Base-by-base conservation (phyloP, 108 stramenopile species). In the Fistulifera solaris region DNA sequence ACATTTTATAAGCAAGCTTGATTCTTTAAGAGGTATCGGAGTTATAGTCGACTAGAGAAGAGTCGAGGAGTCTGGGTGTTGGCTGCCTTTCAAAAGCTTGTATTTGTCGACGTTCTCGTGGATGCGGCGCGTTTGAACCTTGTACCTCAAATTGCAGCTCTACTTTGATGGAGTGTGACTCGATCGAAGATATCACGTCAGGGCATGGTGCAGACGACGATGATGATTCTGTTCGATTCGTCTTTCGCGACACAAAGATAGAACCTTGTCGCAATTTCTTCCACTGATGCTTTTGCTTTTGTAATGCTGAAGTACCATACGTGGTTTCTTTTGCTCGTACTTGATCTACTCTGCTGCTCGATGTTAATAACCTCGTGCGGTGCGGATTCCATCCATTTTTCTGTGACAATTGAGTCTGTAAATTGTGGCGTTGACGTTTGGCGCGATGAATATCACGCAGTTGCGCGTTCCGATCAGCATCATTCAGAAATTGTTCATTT, bases 331-430 rank as follows among this genome's bases (percentile, higher is more conserved):
- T 3, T 35, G 31, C 31, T 8, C 31, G 43, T 39, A 15, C 44
- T 22, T 42, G 68, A 52, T 6, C 70, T 60, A 11, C 52, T 40
- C 47, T 65, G 66, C 52, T 82, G 68, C 40, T 64, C 40, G 27
- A 60, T 42, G 44, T 52, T 44, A 17, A 63, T 54, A 16, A 51
- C 48, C 16, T 63, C 7, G 23, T 79, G 17, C 55, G 70, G 68
- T 62, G 87, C 83, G 6, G 78, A 80, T 18, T 56, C 22, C 45
- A 76, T 73, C 72, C 84, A 80, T 22, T 85, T 87, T 18, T 58
- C 22, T 5, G 47, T 28, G 21, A 38, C 51, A 8, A 72, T 18
- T 54, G 52, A 22, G 75, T 48, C 16, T 53, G 53, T 52, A 75
- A 76, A 60, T 81, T 82, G 0, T 60, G 58, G 44, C 72, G 66